Evolutionary conservation across 2,329 filamentous ascomycete genomes (phyloP).

Genomic region (Diaporthe nobilis): DNA sequence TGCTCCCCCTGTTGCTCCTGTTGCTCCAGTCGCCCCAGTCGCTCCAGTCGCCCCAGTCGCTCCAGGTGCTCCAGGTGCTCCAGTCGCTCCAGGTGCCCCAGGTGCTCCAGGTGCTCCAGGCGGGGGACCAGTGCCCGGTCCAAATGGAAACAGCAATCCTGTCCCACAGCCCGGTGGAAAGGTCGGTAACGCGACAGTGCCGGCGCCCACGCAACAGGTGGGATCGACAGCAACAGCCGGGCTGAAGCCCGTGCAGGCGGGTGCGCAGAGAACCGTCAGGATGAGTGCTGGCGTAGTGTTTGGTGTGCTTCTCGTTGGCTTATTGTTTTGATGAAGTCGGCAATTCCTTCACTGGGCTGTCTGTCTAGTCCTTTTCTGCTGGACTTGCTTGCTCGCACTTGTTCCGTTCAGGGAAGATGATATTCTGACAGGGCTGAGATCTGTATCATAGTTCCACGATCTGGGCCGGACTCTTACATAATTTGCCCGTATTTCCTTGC

Average conservation of each 20-base stretch:
- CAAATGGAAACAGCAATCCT: neutral
- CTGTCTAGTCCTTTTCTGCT: neutral
- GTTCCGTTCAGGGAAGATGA: neutral
- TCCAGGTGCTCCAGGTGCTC: neutral
- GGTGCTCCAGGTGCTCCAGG: neutral
- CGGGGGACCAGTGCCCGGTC: neutral
- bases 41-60: neutral
- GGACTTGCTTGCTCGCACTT: neutral
- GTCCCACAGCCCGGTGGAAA: neutral
- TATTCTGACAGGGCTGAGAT: conserved; percentile 14
- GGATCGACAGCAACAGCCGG: neutral
- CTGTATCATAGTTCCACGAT: conserved; percentile 53
- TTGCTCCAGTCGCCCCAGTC: neutral
- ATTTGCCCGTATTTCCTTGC: conserved; percentile 65
- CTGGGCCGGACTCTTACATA: conserved; percentile 55
- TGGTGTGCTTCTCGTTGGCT: conserved; percentile 5
- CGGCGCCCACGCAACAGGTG: conserved; percentile 15
- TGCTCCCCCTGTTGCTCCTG: neutral
- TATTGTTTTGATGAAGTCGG: conserved; percentile 4
- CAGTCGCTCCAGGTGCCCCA: neutral
- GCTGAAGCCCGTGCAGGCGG: conserved; percentile 31
- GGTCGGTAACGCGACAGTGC: conserved; percentile 23
- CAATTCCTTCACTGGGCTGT: neutral
- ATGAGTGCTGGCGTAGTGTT: neutral
- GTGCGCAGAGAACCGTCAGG: neutral